phyloP scores from a whole-genome alignment of 495 filamentous ascomycete species.

The Hypoxylon intermedium region DNA sequence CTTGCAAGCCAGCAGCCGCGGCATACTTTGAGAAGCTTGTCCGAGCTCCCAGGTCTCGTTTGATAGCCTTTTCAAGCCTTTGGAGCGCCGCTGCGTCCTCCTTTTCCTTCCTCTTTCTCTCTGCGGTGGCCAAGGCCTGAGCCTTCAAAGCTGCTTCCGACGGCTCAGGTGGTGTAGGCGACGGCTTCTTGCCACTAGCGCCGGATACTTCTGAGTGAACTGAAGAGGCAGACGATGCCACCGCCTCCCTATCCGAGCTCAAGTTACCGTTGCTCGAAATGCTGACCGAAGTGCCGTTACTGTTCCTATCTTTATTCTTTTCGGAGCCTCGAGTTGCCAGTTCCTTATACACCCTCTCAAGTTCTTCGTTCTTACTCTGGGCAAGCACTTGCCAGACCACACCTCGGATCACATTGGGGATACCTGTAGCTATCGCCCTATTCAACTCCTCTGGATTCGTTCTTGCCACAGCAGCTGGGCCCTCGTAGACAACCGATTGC shows the following conservation, averaged over 20 bases:
- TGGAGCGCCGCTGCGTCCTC: constrained; percentile 72
- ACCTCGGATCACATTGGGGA: constrained; percentile 91
- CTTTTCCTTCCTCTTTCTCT: constrained; percentile 75
- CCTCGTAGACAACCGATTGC: constrained; percentile 94
- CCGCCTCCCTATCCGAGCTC: constrained; percentile 66
- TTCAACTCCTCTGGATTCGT: constrained; percentile 88
- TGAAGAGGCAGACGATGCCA: constrained; percentile 79
- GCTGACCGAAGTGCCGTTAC: constrained; percentile 54
- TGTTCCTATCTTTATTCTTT: constrained; percentile 71
- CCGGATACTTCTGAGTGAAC: constrained; percentile 81
- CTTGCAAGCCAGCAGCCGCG: constrained; percentile 85
- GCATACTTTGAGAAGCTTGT: constrained; percentile 97
- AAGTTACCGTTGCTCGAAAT: constrained; percentile 47
- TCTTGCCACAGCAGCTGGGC: constrained; percentile 81
- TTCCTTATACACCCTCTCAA: constrained; percentile 87
- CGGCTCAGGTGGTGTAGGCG: constrained; percentile 69
- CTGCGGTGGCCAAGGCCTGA: constrained; percentile 68
- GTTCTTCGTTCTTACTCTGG: constrained; percentile 87
- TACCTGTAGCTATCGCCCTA: constrained; percentile 87
- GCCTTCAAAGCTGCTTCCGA: constrained; percentile 70
- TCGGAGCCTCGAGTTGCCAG: constrained; percentile 81
- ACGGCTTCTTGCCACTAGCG: constrained; percentile 63
- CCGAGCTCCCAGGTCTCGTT: constrained; percentile 84
- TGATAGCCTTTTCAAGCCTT: constrained; percentile 91
- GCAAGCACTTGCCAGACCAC: constrained; percentile 98